phyloP scores from a whole-genome alignment of 2,329 filamentous ascomycete genomes.

The Verticillium klebahnii region DNA sequence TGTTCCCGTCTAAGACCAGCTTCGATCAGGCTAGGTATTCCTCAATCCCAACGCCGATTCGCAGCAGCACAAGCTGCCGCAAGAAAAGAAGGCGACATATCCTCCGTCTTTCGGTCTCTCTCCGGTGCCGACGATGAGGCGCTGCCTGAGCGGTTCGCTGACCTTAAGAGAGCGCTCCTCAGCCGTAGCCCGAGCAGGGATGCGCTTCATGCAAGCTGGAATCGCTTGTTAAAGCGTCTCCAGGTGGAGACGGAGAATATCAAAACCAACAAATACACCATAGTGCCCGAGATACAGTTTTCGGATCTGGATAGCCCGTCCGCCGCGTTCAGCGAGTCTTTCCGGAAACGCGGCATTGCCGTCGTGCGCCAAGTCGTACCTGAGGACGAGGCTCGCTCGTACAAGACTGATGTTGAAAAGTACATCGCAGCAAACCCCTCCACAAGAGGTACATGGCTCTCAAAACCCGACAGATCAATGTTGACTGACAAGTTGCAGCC shows the following conservation, averaged over 20 bases:
- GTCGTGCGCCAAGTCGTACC: slow-evolving; percentile 64
- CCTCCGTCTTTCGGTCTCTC: slow-evolving; percentile 56
- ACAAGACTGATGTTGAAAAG: slow-evolving; percentile 59
- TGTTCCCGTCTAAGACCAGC: not conserved
- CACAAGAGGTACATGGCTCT: slow-evolving; percentile 39
- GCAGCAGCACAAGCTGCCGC: not conserved
- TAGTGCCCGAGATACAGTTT: slow-evolving; percentile 51
- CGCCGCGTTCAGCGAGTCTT: slow-evolving; percentile 22
- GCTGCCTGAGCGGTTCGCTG: slow-evolving; percentile 50
- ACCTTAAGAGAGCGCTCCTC: slow-evolving; percentile 50
- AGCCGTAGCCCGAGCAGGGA: slow-evolving; percentile 26
- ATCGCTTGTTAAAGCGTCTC: slow-evolving; percentile 39
- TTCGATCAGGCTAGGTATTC: not conserved
- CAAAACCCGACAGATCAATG: not conserved
- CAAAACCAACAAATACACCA: slow-evolving; percentile 34
- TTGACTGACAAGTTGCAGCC: slow-evolving; percentile 29
- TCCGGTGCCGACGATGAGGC: slow-evolving; percentile 39
- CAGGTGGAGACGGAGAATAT: slow-evolving; percentile 43
- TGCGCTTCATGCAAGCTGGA: slow-evolving; percentile 43
- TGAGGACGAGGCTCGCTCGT: slow-evolving; percentile 55
- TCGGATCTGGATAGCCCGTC: slow-evolving; percentile 27
- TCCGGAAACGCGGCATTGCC: slow-evolving; percentile 51
- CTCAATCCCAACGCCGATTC: not conserved
- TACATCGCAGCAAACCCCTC: slow-evolving; percentile 62
- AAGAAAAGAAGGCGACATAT: slow-evolving; percentile 58